These are phyloP conservation scores for Penstemon davidsonii DNA, from an alignment of 257 asterid species.

Conservation along the genomic window DNA sequence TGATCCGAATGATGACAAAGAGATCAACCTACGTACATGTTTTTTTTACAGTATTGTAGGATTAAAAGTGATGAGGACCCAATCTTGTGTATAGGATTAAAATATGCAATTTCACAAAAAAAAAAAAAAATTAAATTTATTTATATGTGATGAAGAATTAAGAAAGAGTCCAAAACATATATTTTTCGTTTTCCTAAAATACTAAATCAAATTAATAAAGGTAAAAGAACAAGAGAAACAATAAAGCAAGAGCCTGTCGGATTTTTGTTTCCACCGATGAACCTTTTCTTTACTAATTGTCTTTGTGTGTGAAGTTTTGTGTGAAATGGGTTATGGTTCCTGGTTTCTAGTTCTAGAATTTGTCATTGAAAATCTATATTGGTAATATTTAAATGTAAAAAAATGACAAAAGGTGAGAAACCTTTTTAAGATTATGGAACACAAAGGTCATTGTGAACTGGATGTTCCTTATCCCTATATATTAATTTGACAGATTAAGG, in stretches of 20 bases:
- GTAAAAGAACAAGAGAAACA: constrained; percentile 42
- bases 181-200: not conserved
- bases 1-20: too few relatives aligned
- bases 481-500: constrained; percentile 14
- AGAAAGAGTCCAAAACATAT: constrained; percentile 20
- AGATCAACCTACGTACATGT: too few relatives aligned
- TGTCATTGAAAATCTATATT: constrained; percentile 31
- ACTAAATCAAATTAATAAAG: not conserved
- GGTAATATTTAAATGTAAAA: constrained; percentile 22
- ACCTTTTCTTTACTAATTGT: constrained; percentile 41
- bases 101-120: constrained; percentile 13
- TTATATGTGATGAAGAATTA: constrained; percentile 13
- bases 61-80: too few relatives aligned
- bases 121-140: constrained; percentile 13
- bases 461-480: constrained; percentile 19
- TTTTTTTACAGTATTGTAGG: too few relatives aligned
- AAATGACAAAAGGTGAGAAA: constrained; percentile 36
- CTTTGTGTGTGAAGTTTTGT: constrained; percentile 30
- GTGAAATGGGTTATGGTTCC: constrained; percentile 45
- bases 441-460: constrained; percentile 27
- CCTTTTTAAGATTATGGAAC: constrained; percentile 43
- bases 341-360: constrained; percentile 41
- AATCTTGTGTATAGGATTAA: too few relatives aligned
- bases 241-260: constrained; percentile 70
- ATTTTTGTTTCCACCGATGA: constrained; percentile 55